Conservation (phyloP, 208 protist species). For the Herpetomonas tarakana region DNA sequence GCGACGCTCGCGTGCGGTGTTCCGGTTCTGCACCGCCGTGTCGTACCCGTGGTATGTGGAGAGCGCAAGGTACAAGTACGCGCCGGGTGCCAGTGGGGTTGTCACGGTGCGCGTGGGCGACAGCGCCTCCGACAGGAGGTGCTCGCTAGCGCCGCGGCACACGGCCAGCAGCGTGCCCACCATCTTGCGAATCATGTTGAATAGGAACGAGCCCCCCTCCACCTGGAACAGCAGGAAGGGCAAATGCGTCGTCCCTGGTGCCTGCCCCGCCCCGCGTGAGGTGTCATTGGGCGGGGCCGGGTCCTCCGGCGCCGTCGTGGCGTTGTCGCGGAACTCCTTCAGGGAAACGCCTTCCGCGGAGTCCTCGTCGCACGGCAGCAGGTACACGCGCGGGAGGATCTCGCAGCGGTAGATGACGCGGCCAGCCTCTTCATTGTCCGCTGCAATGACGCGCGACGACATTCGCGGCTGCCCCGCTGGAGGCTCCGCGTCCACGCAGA, state of each 20-base stretch:
- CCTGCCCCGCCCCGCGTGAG: constrained; percentile 1
- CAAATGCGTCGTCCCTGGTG: constrained; percentile 11
- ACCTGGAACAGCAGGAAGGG: constrained; percentile 84
- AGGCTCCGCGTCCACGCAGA: constrained; percentile 57
- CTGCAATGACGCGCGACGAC: constrained; percentile 26
- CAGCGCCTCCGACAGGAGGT: constrained; percentile 45
- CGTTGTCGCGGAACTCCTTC: not conserved
- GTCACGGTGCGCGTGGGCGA: constrained; percentile 44
- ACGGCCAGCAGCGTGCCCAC: constrained; percentile 69
- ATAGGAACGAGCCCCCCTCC: constrained; percentile 80
- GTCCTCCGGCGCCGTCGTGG: not conserved
- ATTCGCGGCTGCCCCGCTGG: constrained; percentile 14
- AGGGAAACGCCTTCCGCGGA: not conserved
- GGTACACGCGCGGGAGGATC: constrained; percentile 48
- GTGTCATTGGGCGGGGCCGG: not conserved
- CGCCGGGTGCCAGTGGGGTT: constrained; percentile 67
- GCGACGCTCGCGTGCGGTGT: not conserved
- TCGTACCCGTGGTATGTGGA: constrained; percentile 77
- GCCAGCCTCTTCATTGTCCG: constrained; percentile 56
- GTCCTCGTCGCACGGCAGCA: constrained; percentile 26
- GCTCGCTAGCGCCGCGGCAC: constrained; percentile 44
- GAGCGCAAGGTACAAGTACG: constrained; percentile 65
- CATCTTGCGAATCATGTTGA: constrained; percentile 91
- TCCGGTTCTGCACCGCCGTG: constrained; percentile 12
- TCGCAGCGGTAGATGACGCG: constrained; percentile 74